Base-by-base conservation (phyloP, 163 green algal species). In the Chlorella variabilis region DNA sequence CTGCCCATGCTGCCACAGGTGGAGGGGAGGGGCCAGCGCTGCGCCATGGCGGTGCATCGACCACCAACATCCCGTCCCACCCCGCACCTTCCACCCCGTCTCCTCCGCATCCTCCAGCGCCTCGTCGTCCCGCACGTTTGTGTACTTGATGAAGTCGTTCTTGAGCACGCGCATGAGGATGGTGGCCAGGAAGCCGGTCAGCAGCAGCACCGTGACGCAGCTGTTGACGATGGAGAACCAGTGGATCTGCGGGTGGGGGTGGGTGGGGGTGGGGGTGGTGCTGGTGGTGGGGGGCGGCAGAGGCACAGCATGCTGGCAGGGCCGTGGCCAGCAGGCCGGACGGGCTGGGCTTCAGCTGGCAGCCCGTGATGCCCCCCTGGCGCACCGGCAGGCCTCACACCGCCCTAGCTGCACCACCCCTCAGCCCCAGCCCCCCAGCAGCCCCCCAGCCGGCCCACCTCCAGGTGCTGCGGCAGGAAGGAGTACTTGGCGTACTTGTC, bases 181-280 rank as follows among this genome's bases (percentile, higher is more conserved):
- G 77, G 97, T 99, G 38, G 96, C 95, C 81, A 99, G 89, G 89
- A 99, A 98, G 68, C 94, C 97, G 6, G 96, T 99, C 59, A 99
- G 93, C 83, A 99, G 92, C 87, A 99, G 91, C 83, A 99, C 97
- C 23, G 97, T 99, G 23, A 99, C 96, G 90, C 95, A 98, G 39
- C 86, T 95, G 92, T 99, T 99, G 86, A 99, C 95, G 87, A 99
- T 99, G 81, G 89, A 96, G 88, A 99, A 99, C 97, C 97, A 99
- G 93, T 99, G 97, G 86, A 99, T 99, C 94, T 98, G 94, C 58
- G 81, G 38, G 6, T 51, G 33, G 33, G 73, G 27, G 56, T 27
- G 15, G 27, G 74, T 29, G 51, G 1, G 23, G 51, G 23, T n/a
- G 4, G 34, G 33, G 17, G 17, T 13, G 13, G 41, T 25, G n/a